These are phyloP conservation scores for Pulicaria dysenterica DNA, from an alignment of 129 eudicot genomes.

Conservation along the genomic window DNA sequence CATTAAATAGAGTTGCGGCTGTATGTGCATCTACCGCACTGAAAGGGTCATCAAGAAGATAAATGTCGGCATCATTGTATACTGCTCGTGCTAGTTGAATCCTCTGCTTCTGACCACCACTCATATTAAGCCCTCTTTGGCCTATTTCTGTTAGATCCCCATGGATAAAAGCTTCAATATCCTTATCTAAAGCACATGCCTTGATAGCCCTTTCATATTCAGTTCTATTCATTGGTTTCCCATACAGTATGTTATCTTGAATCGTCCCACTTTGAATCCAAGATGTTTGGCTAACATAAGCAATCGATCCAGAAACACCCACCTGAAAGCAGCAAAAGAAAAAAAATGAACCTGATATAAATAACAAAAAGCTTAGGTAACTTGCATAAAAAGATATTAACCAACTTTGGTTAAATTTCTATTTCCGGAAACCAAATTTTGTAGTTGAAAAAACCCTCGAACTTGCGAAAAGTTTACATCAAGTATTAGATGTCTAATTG, in stretches of 20 bases:
- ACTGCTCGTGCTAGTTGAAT: constrained; percentile 89
- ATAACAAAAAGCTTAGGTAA: constrained; percentile 2
- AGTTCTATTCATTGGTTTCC: constrained; percentile 64
- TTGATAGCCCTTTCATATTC: constrained; percentile 58
- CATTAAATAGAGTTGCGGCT: constrained; percentile 70
- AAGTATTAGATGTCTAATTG: too few species aligned
- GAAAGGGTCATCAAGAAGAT: constrained; percentile 90
- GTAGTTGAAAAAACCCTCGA: too few species aligned
- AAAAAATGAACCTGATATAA: background rate
- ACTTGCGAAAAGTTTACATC: too few species aligned
- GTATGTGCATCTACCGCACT: constrained; percentile 97
- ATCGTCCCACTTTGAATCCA: constrained; percentile 80
- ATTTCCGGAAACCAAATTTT: too few species aligned
- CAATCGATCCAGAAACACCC: constrained; percentile 51
- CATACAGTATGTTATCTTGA: constrained; percentile 67
- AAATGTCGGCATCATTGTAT: constrained; percentile 77
- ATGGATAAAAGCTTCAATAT: constrained; percentile 54
- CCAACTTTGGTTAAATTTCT: too few species aligned
- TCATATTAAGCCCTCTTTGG: constrained; percentile 81
- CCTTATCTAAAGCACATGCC: constrained; percentile 77
- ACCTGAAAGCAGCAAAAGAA: constrained; percentile 37
- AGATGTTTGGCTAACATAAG: constrained; percentile 70
- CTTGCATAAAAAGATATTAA: background rate
- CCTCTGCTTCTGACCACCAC: constrained; percentile 95
- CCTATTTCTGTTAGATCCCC: constrained; percentile 91